Base-by-base conservation (phyloP, 352 stramenopile genomes). In the Pythium brassicae region DNA sequence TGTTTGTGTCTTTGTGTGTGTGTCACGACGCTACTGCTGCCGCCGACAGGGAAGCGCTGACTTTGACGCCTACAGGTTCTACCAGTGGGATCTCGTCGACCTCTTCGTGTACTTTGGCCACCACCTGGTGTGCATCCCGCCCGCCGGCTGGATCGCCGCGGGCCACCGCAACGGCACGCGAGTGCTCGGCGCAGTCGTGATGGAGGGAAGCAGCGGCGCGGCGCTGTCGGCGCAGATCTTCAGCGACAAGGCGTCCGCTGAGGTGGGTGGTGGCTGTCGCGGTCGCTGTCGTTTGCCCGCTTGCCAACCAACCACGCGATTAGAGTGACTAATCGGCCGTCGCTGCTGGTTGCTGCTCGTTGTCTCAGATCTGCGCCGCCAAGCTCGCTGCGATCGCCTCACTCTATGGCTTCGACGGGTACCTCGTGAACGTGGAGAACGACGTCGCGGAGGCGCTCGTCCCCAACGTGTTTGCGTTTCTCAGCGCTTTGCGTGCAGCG, bases 361-460 rank as follows among this genome's bases (percentile, higher is more conserved):
- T 58, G 27, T 17, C 3, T 25, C 52, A 83, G 61, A 53, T 10
- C 10, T 70, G 71, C 40, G 77, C 72, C 10, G 49, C 46, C 5
- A 72, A 78, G 45, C 27, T 87, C 42, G 68, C 61, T 53, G 54
- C 37, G 22, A 80, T 83, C 32, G 65, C 74, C 26, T 53, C 55
- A 27, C 62, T 76, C 20, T 60, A 74, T 34, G 68, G 70, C 12
- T 83, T 87, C 42, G 77, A 85, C 48, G 76, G 76, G 11, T 87
- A 76, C 68, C 63, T 87, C n/a, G 53, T 87, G n/a, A 83, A 83
- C 50, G 65, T 87, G 23, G 72, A 87, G 49, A 85, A 80, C 59
- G 47, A 74, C 32, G 50, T 83, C 6, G 52, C 55, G 26, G 35
- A 44, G 34, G 60, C 65, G 29, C 50, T 78, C 6, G 52, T 70